Conservation (phyloP, 139 green algal species). For the Tetraselmis chui region DNA sequence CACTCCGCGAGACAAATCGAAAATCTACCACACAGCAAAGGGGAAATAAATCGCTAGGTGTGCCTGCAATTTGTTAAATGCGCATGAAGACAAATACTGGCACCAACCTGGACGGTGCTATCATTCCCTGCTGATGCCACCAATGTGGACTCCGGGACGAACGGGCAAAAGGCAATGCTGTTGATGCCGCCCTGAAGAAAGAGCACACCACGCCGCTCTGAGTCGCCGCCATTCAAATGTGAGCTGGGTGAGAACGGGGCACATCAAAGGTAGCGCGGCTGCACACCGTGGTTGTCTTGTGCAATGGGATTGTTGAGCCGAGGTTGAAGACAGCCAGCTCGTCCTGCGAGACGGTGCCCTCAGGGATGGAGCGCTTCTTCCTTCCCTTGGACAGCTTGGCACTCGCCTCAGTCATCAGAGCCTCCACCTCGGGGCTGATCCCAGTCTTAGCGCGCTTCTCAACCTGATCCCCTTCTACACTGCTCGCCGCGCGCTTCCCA, state of each 20-base stretch:
- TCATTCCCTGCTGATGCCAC: constrained; percentile 69
- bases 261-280: neutral
- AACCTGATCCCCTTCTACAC: constrained; percentile 8
- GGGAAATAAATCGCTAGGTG: too few relatives aligned
- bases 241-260: too few relatives aligned
- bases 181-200: constrained; percentile 5
- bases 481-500: constrained; percentile 36
- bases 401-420: constrained; percentile 26
- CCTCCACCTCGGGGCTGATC: constrained; percentile 31
- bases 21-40: too few relatives aligned
- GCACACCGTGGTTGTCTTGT: constrained; percentile 70
- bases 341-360: constrained; percentile 22
- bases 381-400: constrained; percentile 57
- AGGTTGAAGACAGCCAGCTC: constrained; percentile 53
- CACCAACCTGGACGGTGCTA: constrained; percentile 45
- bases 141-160: constrained; percentile 15
- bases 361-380: constrained; percentile 73
- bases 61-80: too few relatives aligned
- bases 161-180: neutral
- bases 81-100: too few relatives aligned
- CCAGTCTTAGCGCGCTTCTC: constrained; percentile 22
- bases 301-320: constrained; percentile 63
- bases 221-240: too few relatives aligned
- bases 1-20: constrained; percentile 35
- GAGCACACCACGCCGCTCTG: too few relatives aligned